These are phyloP conservation scores for Glycine latifolia DNA, from an alignment of 306 rosid species.

Conservation along the genomic window DNA sequence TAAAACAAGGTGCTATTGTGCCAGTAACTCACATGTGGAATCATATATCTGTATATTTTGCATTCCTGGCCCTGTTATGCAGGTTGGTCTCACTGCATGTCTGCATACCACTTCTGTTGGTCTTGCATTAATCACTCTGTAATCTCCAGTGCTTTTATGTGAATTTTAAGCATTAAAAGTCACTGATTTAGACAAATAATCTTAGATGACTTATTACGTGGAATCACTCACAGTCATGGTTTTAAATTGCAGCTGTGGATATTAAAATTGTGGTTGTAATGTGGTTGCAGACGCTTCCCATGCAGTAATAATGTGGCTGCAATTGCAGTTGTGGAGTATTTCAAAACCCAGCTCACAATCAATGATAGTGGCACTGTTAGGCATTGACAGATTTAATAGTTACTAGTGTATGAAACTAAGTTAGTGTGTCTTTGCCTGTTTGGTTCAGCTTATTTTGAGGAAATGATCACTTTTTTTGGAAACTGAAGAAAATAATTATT, in stretches of 20 bases:
- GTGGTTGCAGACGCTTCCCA: not conserved
- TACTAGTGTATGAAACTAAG: not conserved
- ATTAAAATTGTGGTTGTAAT: not conserved
- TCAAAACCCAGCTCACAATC: not conserved
- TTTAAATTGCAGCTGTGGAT: not conserved
- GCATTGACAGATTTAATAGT: not conserved
- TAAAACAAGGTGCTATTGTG: slow-evolving; percentile 1
- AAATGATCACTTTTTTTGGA: not conserved
- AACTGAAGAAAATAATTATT: not conserved
- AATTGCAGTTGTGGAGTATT: not conserved
- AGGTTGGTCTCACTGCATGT: not conserved
- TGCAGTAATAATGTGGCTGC: not conserved
- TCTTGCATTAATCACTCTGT: not conserved
- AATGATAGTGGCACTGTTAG: not conserved
- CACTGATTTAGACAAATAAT: not conserved
- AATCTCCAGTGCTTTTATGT: not conserved
- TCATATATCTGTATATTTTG: not conserved
- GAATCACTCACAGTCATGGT: not conserved
- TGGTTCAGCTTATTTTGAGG: not conserved
- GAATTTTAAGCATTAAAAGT: slow-evolving; percentile 11
- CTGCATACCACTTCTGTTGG: not conserved
- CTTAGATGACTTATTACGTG: not conserved
- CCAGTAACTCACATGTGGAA: slow-evolving; percentile 1
- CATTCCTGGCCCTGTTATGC: not conserved
- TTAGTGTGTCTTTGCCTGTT: not conserved